phyloP scores from a whole-genome alignment of 2,329 filamentous ascomycete species.

The Phaeoacremonium minimum region DNA sequence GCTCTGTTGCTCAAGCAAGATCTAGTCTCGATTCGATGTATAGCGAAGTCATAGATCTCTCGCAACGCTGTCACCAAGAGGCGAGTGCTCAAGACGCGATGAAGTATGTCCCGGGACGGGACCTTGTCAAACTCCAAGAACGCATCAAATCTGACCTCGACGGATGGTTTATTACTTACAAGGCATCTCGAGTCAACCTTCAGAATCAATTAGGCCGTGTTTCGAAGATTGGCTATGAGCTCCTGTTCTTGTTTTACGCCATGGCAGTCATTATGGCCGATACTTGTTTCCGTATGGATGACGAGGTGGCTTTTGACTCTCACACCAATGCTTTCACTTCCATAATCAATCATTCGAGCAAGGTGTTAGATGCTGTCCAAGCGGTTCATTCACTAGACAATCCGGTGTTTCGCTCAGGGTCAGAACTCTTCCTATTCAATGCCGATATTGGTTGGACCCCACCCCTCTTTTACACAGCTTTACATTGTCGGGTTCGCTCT shows the following conservation, averaged over 20 bases:
- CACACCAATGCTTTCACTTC: slow-evolving; percentile 23
- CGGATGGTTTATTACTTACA: slow-evolving; percentile 11
- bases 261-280: slow-evolving; percentile 38
- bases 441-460: slow-evolving; percentile 38
- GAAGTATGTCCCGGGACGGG: neutral
- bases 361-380: neutral
- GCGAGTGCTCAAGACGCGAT: neutral
- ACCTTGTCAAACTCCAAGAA: slow-evolving; percentile 11
- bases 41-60: neutral
- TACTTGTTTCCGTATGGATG: slow-evolving; percentile 20
- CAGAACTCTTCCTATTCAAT: slow-evolving; percentile 16
- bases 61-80: neutral
- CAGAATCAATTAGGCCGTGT: slow-evolving; percentile 9
- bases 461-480: slow-evolving; percentile 37
- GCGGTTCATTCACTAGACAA: neutral
- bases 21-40: neutral
- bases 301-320: slow-evolving; percentile 31
- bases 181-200: slow-evolving; percentile 17
- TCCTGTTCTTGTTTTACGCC: slow-evolving; percentile 32
- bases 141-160: slow-evolving; percentile 9
- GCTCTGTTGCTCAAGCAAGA: neutral
- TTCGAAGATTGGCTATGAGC: slow-evolving; percentile 9
- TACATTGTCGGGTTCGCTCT: slow-evolving; percentile 38
- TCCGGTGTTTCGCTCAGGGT: slow-evolving; percentile 18
- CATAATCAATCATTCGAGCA: slow-evolving; percentile 19